Conservation (phyloP, 2,329 filamentous ascomycete genomes). For the Plenodomus tracheiphilus region DNA sequence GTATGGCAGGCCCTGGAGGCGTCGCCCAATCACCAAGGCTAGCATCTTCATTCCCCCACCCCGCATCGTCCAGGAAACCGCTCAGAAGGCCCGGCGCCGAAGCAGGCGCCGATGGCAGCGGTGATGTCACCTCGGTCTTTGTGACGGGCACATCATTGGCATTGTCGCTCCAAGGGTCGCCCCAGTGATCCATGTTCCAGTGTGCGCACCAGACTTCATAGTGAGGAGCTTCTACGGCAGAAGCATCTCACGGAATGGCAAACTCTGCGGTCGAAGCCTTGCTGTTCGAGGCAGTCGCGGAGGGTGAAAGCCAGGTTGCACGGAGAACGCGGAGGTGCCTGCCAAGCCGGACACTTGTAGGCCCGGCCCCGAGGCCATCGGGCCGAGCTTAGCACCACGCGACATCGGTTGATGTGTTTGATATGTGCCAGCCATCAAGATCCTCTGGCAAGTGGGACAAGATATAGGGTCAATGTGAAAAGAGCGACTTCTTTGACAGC, state of each 20-base stretch:
- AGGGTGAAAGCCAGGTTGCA: conserved; percentile 8
- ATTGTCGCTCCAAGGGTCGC: conserved; percentile 48
- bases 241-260: conserved; percentile 28
- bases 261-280: neutral
- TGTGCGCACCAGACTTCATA: conserved; percentile 39
- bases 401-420: no score
- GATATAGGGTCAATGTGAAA: neutral
- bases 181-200: conserved; percentile 47
- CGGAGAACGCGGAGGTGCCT: conserved; percentile 8
- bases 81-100: conserved; percentile 26
- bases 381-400: no score
- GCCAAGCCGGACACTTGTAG: conserved; percentile 13
- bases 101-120: conserved; percentile 16
- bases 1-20: conserved; percentile 9
- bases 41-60: conserved; percentile 41
- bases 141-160: conserved; percentile 23
- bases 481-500: neutral
- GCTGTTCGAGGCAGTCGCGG: neutral
- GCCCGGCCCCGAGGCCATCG: no score
- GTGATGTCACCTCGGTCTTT: conserved; percentile 29
- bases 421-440: no score
- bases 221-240: conserved; percentile 33
- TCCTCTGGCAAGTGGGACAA: neutral
- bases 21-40: conserved; percentile 35
- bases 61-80: conserved; percentile 42